These are phyloP conservation scores for Stromatinia cepivora DNA, from an alignment of 2,329 filamentous ascomycete species.

Conservation along the genomic window DNA sequence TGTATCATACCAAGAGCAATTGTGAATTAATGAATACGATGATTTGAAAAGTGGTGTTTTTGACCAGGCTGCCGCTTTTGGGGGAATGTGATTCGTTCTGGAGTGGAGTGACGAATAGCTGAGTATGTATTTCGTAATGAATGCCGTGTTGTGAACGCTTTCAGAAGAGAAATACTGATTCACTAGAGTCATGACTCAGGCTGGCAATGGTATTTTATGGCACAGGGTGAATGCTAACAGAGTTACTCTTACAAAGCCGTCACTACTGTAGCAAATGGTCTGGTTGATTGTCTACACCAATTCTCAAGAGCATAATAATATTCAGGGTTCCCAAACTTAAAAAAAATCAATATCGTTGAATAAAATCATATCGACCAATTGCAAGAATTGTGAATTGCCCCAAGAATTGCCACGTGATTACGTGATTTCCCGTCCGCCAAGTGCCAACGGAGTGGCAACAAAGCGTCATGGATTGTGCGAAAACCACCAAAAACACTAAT, in stretches of 20 bases:
- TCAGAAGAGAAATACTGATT: neutral
- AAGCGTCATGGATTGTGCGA: neutral
- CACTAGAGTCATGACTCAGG: neutral
- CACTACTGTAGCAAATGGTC: neutral
- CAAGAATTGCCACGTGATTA: neutral
- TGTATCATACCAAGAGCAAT: neutral
- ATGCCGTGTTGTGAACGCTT: neutral
- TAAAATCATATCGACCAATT: neutral
- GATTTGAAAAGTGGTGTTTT: constrained; percentile 11
- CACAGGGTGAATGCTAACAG: neutral
- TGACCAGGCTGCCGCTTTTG: constrained; percentile 12
- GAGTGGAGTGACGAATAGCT: constrained; percentile 1
- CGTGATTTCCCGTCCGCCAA: neutral
- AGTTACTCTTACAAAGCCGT: neutral
- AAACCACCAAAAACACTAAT: constrained; percentile 21
- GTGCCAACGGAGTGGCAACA: neutral
- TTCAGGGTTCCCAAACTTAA: too few species aligned
- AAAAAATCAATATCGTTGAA: neutral
- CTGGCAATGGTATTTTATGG: neutral
- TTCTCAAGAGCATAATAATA: neutral
- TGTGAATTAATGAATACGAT: neutral
- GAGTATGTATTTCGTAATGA: neutral
- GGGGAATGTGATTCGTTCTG: neutral
- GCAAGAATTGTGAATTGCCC: neutral
- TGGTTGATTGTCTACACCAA: too few species aligned